Evolutionary conservation across 331 rosid species (phyloP), one percentile per base, ranked within the genome.

Genomic region (Malus hybrid): DNA sequence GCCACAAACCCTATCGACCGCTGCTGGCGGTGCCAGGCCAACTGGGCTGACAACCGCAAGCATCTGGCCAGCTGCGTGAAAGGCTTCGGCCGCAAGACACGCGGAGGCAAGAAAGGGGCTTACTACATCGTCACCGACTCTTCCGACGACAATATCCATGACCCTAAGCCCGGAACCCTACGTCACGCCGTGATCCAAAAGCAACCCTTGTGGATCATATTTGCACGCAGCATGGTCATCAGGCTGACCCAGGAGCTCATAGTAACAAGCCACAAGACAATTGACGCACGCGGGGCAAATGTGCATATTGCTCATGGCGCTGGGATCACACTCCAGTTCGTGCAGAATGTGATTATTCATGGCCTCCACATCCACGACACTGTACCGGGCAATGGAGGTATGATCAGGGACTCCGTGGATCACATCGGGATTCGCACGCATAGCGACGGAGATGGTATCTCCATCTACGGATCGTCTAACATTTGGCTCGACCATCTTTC

Each of bases 1-100:
- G 91, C 97, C 4, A 86, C 90, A 7, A 92, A 92, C 75, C 97
- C 97, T 0, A 92, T 92, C 5, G 97, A 92, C 71, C 81, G 93
- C 56, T 92, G 97, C 83, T 92, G 96, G 97, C 67, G 94, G 46
- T 92, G 96, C 56, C 65, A 22, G 22, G 29, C 4, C 2, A 15
- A 84, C 22, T 92, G 97, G 97, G 93, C 90, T 7, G 5, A 5
- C 0, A 52, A 87, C 42, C 91, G 97, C 3, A 85, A 80, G 62
- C 65, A 15, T 14, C 65, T 92, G 20, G 93, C 87, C 15, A 27
- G 2, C 0, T 92, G 97, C 14, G 96, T 50, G 0, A 86, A 74
- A 0, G 96, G 96, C 1, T 92, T 92, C 20, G 97, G 94, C 31
- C 73, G 83, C 19, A 82, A 29, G 70, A 85, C 94, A 22, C 75